Percentiles rank a stretch among this genome's conserved stretches.
Evolutionary conservation across 257 asterid genomes (phyloP).

Genomic region (Voacanga thouarsii): DNA sequence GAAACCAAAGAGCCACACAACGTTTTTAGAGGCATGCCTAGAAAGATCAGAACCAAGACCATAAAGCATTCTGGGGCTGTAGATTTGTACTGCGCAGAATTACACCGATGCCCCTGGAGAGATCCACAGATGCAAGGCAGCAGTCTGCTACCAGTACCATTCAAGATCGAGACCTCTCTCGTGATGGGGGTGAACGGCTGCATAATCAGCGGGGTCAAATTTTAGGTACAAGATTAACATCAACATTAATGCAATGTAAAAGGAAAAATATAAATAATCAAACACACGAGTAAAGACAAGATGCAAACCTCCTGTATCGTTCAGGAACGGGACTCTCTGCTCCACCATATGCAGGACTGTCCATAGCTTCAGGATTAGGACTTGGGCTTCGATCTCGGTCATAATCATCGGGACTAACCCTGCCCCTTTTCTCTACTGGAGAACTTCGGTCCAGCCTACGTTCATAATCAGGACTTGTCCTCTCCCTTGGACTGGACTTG

Average conservation of each 20-base stretch:
- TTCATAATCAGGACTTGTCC: constrained; percentile 39
- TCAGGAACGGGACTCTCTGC: constrained; percentile 49
- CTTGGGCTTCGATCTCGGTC: constrained; percentile 34
- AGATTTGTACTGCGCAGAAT: neutral
- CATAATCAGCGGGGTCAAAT: constrained; percentile 7
- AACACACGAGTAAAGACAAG: neutral
- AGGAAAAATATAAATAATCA: neutral
- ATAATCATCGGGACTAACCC: constrained; percentile 35
- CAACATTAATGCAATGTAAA: neutral
- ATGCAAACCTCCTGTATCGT: constrained; percentile 43
- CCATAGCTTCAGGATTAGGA: constrained; percentile 22
- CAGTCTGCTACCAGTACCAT: neutral
- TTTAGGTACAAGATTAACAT: neutral
- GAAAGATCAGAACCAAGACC: neutral
- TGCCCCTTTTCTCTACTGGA: constrained; percentile 41
- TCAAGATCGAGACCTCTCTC: constrained; percentile 39
- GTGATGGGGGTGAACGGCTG: constrained; percentile 50
- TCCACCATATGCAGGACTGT: constrained; percentile 44
- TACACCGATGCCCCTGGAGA: too few species aligned
- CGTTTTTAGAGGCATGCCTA: neutral
- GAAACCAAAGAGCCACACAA: neutral
- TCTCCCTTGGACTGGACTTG: constrained; percentile 29
- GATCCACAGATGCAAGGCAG: neutral
- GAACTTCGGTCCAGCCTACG: constrained; percentile 34
- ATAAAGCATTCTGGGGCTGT: neutral